Evolutionary conservation across 768 basidiomycete species (phyloP), one percentile per base, ranked within the genome.

Genomic region (Rhizopogon sp.): DNA sequence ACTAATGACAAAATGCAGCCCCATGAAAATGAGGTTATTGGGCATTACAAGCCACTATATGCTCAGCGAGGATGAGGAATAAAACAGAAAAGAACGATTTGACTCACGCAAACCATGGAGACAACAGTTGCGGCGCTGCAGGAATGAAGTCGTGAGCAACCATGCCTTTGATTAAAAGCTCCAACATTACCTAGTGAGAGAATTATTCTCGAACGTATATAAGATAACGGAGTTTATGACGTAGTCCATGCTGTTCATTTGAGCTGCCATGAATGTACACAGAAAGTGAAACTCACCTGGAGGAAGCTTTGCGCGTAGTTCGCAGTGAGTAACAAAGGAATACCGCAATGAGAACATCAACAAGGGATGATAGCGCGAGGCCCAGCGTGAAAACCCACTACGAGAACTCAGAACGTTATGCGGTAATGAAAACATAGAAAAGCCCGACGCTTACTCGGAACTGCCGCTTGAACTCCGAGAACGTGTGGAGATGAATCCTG

Each of bases 301-400:
- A 70, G 6, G 72, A 65, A 11, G 70, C 68, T 54, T 71, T 78
- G 31, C 72, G 71, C 17, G 73, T 77, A 39, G 58, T 65, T 57
- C 66, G 68, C 1, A 83, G 64, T 7, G 77, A 72, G 58, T 72
- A 69, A 31, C 76, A 77, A 43, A 83, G 66, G 43, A 70, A 72
- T 3, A 61, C 68, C 5, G 79, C 78, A 46, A 83, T 76, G 17
- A 82, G 63, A 31, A 82, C 60, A 57, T 83, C 81, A 13, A 82
- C 66, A 6, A 72, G 62, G 5, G 76, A 76, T 3, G 80, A 82
- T 11, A 82, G 66, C 0, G 77, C 68, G 3, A 83, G 69, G 8
- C 81, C 81, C 1, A 73, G 67, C 2, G 81, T 82, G 54, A 82
- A 81, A 13, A 77, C 63, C 73, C 76, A 78, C 79, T 82, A 39